Conservation (phyloP, 164 flowering plant genomes). For the Annona cherimola region DNA sequence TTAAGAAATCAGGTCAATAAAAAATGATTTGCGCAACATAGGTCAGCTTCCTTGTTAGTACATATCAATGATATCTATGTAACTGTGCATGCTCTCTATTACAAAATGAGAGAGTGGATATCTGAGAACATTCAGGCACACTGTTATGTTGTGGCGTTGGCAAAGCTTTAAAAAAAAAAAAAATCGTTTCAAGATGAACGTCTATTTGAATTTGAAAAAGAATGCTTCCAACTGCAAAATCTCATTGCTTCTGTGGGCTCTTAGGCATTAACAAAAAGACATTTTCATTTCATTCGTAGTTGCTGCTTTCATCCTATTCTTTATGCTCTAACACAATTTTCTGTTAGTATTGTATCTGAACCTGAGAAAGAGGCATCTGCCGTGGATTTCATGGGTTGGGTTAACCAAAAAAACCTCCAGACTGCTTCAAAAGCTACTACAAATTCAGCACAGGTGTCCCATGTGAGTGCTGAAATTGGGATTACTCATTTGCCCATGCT, state of each 20-base stretch:
- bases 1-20: too few relatives aligned
- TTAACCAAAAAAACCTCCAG: neutral
- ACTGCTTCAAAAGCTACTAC: neutral
- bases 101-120: too few relatives aligned
- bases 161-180: neutral
- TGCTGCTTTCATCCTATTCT: neutral
- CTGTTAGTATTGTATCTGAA: neutral
- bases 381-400: neutral
- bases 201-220: too few relatives aligned
- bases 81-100: too few relatives aligned
- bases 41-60: too few relatives aligned
- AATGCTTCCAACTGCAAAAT: neutral
- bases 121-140: too few relatives aligned
- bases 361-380: neutral
- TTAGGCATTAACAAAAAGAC: too few relatives aligned
- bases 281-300: too few relatives aligned
- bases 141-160: too few relatives aligned
- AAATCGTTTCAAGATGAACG: neutral
- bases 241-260: neutral
- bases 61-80: too few relatives aligned
- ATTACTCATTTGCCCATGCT: neutral
- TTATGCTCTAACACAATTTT: neutral
- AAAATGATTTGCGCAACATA: too few relatives aligned
- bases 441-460: neutral
- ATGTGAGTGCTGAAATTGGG: neutral